A percentile compares a stretch with the other conserved stretches of the same genome.
Conservation (phyloP, 2,329 filamentous ascomycete species). For the Akanthomyces lecanii region DNA sequence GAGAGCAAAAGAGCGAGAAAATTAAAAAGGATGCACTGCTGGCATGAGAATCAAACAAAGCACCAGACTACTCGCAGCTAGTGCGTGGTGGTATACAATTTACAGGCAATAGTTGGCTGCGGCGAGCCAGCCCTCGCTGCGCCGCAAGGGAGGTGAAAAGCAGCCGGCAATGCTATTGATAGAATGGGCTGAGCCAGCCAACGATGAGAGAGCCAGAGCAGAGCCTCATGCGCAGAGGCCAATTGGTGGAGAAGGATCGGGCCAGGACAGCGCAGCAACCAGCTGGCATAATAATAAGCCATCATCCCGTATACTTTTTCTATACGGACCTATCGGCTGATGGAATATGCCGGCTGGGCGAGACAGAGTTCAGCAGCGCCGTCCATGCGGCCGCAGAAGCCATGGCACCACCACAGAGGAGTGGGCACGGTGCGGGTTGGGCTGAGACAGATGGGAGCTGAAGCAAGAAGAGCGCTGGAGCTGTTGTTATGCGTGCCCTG, state of each 20-base stretch:
- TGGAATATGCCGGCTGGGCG: neutral
- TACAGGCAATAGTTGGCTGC: neutral
- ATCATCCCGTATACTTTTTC: neutral
- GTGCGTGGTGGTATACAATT: neutral
- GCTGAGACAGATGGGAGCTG: neutral
- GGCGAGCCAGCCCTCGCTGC: neutral
- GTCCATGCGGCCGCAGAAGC: neutral
- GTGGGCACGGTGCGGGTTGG: neutral
- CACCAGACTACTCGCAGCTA: neutral
- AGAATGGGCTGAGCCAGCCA: neutral
- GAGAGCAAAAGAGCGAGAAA: neutral
- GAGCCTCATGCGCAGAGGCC: slow-evolving; percentile 6
- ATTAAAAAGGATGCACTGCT: neutral
- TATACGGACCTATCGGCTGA: neutral
- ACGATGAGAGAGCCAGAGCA: neutral
- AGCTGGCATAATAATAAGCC: neutral
- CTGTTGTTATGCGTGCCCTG: neutral
- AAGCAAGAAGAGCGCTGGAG: neutral
- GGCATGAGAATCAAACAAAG: neutral
- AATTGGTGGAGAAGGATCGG: neutral
- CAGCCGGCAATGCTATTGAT: neutral
- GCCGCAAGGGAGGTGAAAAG: neutral
- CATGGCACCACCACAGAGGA: neutral
- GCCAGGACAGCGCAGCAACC: neutral
- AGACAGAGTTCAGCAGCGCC: slow-evolving; percentile 2